Evolutionary conservation across 2,329 filamentous ascomycete species (phyloP).

Genomic region (Graphilbum ipis-grandicollis): DNA sequence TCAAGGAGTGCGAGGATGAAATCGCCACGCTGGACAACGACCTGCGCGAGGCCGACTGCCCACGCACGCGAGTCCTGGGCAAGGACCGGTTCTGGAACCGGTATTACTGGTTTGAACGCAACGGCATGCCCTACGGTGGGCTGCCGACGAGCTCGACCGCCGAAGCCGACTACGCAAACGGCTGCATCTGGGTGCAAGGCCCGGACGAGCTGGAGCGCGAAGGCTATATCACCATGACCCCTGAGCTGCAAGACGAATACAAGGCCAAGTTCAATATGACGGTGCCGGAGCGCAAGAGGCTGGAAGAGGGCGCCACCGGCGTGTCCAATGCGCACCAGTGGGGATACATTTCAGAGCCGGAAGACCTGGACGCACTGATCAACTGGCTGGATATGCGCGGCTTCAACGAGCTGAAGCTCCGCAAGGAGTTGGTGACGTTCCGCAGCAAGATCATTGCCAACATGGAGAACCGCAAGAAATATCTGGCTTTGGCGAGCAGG

Average conservation of each 20-base stretch:
- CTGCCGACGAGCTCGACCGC: conserved; percentile 79
- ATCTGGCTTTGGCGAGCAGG: conserved; percentile 37
- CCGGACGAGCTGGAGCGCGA: conserved; percentile 76
- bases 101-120: conserved; percentile 98
- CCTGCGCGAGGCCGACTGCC: conserved; percentile 82
- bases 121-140: conserved; percentile 90
- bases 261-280: conserved; percentile 63
- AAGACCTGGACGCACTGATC: conserved; percentile 61
- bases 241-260: conserved; percentile 60
- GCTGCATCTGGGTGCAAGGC: conserved; percentile 89
- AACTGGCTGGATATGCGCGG: conserved; percentile 81
- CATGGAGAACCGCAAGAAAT: conserved; percentile 65
- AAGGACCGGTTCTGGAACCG: conserved; percentile 96
- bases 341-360: conserved; percentile 77
- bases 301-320: conserved; percentile 70
- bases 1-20: conserved; percentile 69
- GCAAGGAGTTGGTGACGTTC: conserved; percentile 69
- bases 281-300: conserved; percentile 65
- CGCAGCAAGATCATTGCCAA: conserved; percentile 58
- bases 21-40: conserved; percentile 81
- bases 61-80: conserved; percentile 73
- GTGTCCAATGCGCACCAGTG: conserved; percentile 66
- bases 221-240: conserved; percentile 66
- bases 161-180: conserved; percentile 77
- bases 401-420: conserved; percentile 67